These are phyloP conservation scores for Ehretia macrophylla DNA, from an alignment of 257 asterid species.

Conservation along the genomic window DNA sequence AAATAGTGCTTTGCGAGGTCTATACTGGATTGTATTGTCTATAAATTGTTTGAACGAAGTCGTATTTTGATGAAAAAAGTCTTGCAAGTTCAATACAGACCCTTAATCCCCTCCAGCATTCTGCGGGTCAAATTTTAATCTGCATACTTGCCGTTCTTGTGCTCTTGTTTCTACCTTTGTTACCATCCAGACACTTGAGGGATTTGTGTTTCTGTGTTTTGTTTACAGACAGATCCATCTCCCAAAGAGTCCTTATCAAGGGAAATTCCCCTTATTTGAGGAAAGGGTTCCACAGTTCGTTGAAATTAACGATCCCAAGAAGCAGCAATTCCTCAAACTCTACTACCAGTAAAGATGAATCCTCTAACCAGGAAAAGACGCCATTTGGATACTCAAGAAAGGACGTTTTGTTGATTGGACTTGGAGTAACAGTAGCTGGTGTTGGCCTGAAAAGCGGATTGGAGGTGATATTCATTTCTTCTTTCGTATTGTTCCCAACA, in stretches of 20 bases:
- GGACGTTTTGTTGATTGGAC: constrained; percentile 85
- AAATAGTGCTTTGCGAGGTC: no score
- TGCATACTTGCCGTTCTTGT: no score
- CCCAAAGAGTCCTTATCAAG: constrained; percentile 16
- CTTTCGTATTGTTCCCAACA: not conserved
- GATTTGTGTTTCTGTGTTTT: constrained; percentile 4
- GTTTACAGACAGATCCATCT: constrained; percentile 36
- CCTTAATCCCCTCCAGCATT: no score
- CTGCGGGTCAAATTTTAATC: no score
- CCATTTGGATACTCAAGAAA: constrained; percentile 94
- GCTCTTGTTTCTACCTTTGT: not conserved
- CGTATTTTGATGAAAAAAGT: no score
- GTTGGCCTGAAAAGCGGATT: constrained; percentile 71
- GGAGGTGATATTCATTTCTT: constrained; percentile 49
- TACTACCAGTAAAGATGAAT: constrained; percentile 37
- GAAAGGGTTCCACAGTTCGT: constrained; percentile 24
- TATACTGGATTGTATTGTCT: no score
- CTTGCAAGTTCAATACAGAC: no score
- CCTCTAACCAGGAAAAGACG: constrained; percentile 46
- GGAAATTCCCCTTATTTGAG: constrained; percentile 29
- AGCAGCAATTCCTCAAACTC: constrained; percentile 47
- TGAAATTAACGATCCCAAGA: constrained; percentile 42
- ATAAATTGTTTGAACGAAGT: no score
- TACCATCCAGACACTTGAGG: not conserved
- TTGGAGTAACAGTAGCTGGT: constrained; percentile 71